phyloP scores from a whole-genome alignment of 2,329 filamentous ascomycete species.

The Phialophora macrospora region DNA sequence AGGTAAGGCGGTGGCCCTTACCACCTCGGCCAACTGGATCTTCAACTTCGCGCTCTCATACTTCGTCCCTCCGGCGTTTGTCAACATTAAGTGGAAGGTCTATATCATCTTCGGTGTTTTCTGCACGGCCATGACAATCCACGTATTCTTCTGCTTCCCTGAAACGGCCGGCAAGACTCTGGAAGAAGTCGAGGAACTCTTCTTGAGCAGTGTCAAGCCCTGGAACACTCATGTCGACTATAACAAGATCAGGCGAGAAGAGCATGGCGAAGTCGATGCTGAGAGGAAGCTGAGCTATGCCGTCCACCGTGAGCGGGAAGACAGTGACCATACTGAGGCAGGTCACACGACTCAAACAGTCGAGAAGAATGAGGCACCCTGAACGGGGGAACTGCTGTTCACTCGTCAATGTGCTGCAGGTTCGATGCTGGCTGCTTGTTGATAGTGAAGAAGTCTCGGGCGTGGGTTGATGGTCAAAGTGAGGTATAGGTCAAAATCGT shows the following conservation, averaged over 20 bases:
- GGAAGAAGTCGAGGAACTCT: conserved; percentile 65
- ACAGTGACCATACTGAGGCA: conserved; percentile 13
- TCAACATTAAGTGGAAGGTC: conserved; percentile 63
- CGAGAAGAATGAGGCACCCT: conserved; percentile 25
- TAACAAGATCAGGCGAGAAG: conserved; percentile 25
- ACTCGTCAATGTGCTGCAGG: neutral
- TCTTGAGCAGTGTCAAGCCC: conserved; percentile 25
- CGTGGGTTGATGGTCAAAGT: neutral
- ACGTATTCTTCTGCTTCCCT: conserved; percentile 71
- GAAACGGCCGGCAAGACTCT: conserved; percentile 75
- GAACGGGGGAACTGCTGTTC: neutral
- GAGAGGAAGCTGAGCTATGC: conserved; percentile 31
- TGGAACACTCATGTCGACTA: conserved; percentile 33
- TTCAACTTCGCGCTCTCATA: conserved; percentile 64
- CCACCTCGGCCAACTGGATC: conserved; percentile 67
- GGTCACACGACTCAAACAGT: conserved; percentile 15
- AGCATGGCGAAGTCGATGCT: conserved; percentile 28
- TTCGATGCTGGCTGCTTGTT: neutral
- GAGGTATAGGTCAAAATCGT: neutral
- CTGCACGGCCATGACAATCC: conserved; percentile 69
- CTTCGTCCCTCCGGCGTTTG: conserved; percentile 64
- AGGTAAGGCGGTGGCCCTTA: conserved; percentile 66
- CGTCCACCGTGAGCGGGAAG: conserved; percentile 21
- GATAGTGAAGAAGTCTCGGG: neutral
- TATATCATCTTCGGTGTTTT: conserved; percentile 79